Percentiles rank a stretch among this genome's conserved stretches.
phyloP scores from a whole-genome alignment of 129 eudicot genomes.

The Flaveria sonorensis region DNA sequence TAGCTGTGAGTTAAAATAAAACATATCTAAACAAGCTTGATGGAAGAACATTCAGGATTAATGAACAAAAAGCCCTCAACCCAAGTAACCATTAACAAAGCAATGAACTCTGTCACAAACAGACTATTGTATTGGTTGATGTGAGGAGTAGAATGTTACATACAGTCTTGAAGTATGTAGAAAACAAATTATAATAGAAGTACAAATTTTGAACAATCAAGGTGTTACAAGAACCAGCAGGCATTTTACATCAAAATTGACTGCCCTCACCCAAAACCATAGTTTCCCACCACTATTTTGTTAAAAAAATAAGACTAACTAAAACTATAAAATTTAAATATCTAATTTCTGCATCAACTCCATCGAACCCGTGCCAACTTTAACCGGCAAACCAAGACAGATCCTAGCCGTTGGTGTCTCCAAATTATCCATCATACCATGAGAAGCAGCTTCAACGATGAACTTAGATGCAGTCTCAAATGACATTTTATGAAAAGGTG shows the following conservation, averaged over 20 bases:
- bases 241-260: slow-evolving; percentile 30
- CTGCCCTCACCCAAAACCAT: slow-evolving; percentile 6
- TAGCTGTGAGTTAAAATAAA: too few relatives aligned
- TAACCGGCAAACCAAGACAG: slow-evolving; percentile 82
- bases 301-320: background rate
- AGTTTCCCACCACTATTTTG: background rate
- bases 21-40: too few relatives aligned
- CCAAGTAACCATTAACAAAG: too few relatives aligned
- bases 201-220: background rate
- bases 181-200: background rate
- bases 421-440: slow-evolving; percentile 55
- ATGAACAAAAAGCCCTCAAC: too few relatives aligned
- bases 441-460: slow-evolving; percentile 77
- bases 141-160: too few relatives aligned
- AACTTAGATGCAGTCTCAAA: slow-evolving; percentile 89
- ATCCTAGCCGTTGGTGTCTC: slow-evolving; percentile 92
- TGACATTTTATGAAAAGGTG: slow-evolving; percentile 82
- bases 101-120: too few relatives aligned
- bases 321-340: slow-evolving; percentile 22
- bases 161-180: background rate
- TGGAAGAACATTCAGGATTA: too few relatives aligned
- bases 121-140: background rate
- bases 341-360: slow-evolving; percentile 80
- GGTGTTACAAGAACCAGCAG: background rate
- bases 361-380: slow-evolving; percentile 84